Base-by-base conservation (phyloP, 2,329 filamentous ascomycete genomes). In the Parastagonospora nodorum region DNA sequence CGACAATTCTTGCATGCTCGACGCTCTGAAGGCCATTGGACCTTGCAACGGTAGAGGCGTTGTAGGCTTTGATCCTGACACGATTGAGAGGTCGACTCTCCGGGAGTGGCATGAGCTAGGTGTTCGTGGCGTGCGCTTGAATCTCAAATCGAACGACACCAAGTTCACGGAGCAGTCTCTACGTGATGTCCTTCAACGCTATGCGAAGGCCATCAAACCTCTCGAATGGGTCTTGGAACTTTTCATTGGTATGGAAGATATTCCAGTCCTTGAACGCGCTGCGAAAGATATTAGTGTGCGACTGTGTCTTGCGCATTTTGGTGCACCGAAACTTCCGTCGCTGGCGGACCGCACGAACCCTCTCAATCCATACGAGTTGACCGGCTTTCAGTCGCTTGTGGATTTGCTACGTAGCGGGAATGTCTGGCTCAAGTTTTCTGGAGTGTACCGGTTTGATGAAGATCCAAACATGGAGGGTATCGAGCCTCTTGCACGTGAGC, bases 301-400 rank as follows among this genome's bases (percentile, higher is more conserved):
- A 39, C 67, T 85, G 32, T 84, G 81, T 54, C 77, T 87, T 60
- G 84, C 85, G 61, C 84, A 87, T 60, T 82, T 86, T 53, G 84
- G 82, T 6, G 74, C 77, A 9, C 82, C 82, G 0, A 67, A 67
- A 1, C 60, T 84, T 5, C 52, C 48, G 7, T 6, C 50, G 7
- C 16, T 50, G 2, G 40, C 45, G 9, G 40, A 52, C 8, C 48
- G 45, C 19, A 42, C 78, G 2, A 31, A 27, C 8, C 53, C 42
- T 8, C 30, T 52, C 11, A 42, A 62, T 37, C 57, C 76, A 5
- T 82, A 80, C 28, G 16, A 39, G 2, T 64, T 85, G 4, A 66
- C 72, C 1, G 83, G 82, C 0, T 84, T 84, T 58, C 54, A 66
- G 2, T 75, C 79, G 0, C 64, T 85, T 31, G 64, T 82, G 1